A percentile compares a stretch with the other conserved stretches of the same genome.
These are phyloP conservation scores for Pseudogymnoascus sp. DNA, from an alignment of 2,329 filamentous ascomycete species.

Conservation along the genomic window DNA sequence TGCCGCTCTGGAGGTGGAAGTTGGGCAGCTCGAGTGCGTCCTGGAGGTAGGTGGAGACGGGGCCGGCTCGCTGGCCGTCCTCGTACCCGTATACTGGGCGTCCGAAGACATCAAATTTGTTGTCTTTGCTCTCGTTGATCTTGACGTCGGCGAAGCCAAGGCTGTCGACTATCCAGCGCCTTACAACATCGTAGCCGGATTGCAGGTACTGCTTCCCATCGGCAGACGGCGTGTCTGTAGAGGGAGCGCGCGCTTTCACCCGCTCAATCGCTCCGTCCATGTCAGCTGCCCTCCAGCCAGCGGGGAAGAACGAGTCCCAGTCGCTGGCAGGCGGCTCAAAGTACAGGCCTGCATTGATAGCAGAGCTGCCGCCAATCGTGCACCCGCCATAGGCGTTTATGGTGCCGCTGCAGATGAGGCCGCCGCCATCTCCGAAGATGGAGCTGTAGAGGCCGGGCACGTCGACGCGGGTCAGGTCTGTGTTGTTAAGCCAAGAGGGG, in stretches of 20 bases:
- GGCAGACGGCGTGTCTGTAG: conserved; percentile 36
- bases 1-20: conserved; percentile 39
- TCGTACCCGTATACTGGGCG: conserved; percentile 42
- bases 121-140: conserved; percentile 38
- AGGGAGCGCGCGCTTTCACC: conserved; percentile 38
- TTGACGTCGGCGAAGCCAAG: conserved; percentile 41
- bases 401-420: conserved; percentile 36
- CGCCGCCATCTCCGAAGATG: conserved; percentile 38
- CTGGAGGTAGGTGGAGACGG: conserved; percentile 43
- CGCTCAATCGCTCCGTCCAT: conserved; percentile 39
- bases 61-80: conserved; percentile 43
- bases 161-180: conserved; percentile 42
- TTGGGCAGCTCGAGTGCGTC: conserved; percentile 34
- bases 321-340: conserved; percentile 47
- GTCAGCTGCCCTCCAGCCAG: conserved; percentile 44
- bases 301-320: conserved; percentile 43
- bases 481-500: conserved; percentile 42
- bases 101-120: conserved; percentile 43
- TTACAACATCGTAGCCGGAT: conserved; percentile 39
- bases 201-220: conserved; percentile 41
- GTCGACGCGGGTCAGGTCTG: conserved; percentile 43
- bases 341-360: conserved; percentile 47
- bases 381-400: conserved; percentile 42
- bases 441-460: conserved; percentile 44
- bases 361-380: conserved; percentile 43